Evolutionary conservation across 2,329 filamentous ascomycete genomes (phyloP), one percentile per base, ranked within the genome.

Genomic region (Trichoderma sp.): DNA sequence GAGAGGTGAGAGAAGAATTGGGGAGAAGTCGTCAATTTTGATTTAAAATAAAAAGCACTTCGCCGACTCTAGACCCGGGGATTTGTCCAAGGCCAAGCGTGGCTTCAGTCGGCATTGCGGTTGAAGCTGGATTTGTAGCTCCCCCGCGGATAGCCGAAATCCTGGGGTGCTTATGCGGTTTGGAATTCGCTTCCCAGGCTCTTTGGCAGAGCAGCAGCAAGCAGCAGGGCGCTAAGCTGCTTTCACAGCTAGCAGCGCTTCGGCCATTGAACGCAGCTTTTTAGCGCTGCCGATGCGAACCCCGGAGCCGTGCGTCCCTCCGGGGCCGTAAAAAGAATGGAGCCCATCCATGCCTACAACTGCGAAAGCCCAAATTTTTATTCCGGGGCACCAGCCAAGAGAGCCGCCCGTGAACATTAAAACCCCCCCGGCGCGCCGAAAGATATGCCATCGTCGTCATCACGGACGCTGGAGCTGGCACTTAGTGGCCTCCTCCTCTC

Each of bases 91-190:
- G 62, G 61, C 68, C 68, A 56, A 66, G 24, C 31, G 73, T 75
- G 75, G 77, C 76, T 80, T 77, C 71, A 75, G 68, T 77, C 76
- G 77, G 77, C 77, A 78, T 77, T 79, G 78, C 72, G 73, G 74
- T 74, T 73, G 73, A 75, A 73, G 72, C 72, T 71, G 71, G 69
- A 43, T 43, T 43, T 70, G 71, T 60, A 58, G 58, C 74, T 72
- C 53, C 63, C 63, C 79, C 79, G 79, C 74, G 77, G 75, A 80
- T 81, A 81, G 75, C 79, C 79, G 79, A 79, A 72, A 43, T 43
- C 75, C 76, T 72, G 76, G 77, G 77, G 77, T 67, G 71, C 73
- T 43, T 66, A 53, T 47, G 35, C n/a, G 43, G 31, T 43, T 43
- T 43, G 40, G 40, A 43, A 43, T n/a, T 43, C 40, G 40, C 40